A percentile compares a stretch with the other conserved stretches of the same genome.
phyloP scores from a whole-genome alignment of 306 rosid species.

The Cucumis cinereus region DNA sequence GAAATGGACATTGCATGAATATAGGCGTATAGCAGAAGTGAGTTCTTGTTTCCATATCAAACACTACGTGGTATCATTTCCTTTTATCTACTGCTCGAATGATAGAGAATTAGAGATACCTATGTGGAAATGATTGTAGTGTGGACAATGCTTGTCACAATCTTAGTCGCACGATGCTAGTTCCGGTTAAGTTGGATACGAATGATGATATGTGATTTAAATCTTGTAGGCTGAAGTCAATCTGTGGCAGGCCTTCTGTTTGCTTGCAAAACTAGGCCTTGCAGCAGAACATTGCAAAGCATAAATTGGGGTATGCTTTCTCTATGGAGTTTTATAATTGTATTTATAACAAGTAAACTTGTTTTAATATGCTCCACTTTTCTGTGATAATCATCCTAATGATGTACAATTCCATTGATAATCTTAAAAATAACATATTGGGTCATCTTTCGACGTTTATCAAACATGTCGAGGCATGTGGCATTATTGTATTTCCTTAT shows the following conservation, averaged over 20 bases:
- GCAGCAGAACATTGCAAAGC: slow-evolving; percentile 63
- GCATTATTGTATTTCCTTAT: too few relatives aligned
- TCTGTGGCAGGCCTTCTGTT: slow-evolving; percentile 69
- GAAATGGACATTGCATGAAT: slow-evolving; percentile 54
- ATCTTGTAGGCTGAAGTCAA: slow-evolving; percentile 68
- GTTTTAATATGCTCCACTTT: background rate
- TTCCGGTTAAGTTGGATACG: background rate
- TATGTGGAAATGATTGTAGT: background rate
- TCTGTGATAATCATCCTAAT: background rate
- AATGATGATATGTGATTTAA: slow-evolving; percentile 5
- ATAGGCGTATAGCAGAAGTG: slow-evolving; percentile 68
- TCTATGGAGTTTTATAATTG: background rate
- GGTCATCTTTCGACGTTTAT: too few relatives aligned
- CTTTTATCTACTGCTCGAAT: background rate
- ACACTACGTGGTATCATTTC: background rate
- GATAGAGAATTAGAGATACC: background rate
- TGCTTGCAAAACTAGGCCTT: slow-evolving; percentile 35
- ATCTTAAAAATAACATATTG: background rate
- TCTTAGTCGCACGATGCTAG: background rate
- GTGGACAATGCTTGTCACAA: background rate
- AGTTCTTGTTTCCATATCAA: slow-evolving; percentile 10
- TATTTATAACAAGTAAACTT: background rate
- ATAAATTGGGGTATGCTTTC: slow-evolving; percentile 48
- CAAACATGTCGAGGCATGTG: too few relatives aligned
- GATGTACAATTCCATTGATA: background rate